Base-by-base conservation (phyloP, 1,284 basidiomycete species). In the Exobasidium cylindrosporum region DNA sequence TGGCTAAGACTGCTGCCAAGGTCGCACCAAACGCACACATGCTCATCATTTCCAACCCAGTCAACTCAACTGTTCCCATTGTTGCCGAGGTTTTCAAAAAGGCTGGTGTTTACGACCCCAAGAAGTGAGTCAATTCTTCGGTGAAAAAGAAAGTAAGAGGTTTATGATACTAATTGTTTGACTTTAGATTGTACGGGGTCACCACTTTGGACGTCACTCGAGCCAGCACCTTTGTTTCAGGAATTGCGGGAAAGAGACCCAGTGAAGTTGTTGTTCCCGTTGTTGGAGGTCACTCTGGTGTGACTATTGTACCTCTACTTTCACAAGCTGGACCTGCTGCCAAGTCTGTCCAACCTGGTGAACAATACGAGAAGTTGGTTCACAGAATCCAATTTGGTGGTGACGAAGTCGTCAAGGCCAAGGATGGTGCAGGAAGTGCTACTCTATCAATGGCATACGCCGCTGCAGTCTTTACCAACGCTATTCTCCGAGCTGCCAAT, bases 161-260 rank as follows among this genome's bases (percentile, higher is more conserved):
- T 68, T n/a, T n/a, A n/a, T n/a, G n/a, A n/a, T n/a, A n/a, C n/a
- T n/a, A n/a, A n/a, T n/a, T n/a, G n/a, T n/a, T n/a, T n/a, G n/a
- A n/a, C n/a, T n/a, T n/a, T 17, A 40, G 35, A 60, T 72, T 79
- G 26, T 86, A 85, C 77, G 85, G 95, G 86, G 90, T 98, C 70
- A 97, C 94, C 79, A 94, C 93, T 74, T 90, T 97, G 78, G 96
- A 98, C 80, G 91, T 97, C 72, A 92, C 97, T 80, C 92, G 95
- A 76, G 88, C 95, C 47, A 88, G 91, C 52, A 92, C 91, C 69
- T 98, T 98, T 86, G 86, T 94, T 64, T 86, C 87, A 40, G 86
- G 86, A 63, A 83, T 96, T 77, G 83, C 87, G 31, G 69, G 71
- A 64, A 66, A 70, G 56, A 65, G 70, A 65, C 77, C 77, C 45